Conservation (phyloP, 2,329 filamentous ascomycete species). For the Neonectria punicea region DNA sequence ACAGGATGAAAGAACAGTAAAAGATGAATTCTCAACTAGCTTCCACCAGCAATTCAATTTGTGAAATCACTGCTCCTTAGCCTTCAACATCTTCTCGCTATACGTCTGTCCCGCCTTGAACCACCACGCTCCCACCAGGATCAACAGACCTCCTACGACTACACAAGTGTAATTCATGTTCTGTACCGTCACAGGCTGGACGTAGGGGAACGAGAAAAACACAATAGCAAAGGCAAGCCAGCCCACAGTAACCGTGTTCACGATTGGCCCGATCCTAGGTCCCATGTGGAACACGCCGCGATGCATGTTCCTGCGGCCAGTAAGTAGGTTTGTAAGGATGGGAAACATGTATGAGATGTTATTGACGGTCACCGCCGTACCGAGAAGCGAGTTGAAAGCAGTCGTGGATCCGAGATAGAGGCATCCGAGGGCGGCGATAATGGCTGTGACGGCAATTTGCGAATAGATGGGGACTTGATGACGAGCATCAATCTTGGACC, state of each 20-base stretch:
- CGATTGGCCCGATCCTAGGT: constrained; percentile 43
- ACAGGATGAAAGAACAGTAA: too few relatives aligned
- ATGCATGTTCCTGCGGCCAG: constrained; percentile 51
- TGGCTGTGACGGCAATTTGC: constrained; percentile 46
- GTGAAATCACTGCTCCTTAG: constrained; percentile 41
- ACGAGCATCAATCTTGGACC: constrained; percentile 49
- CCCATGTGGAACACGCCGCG: constrained; percentile 54
- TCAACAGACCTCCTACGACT: constrained; percentile 52
- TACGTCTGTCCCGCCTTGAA: constrained; percentile 53
- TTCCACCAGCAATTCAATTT: too few relatives aligned
- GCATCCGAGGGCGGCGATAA: constrained; percentile 53
- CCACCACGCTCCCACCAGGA: constrained; percentile 55
- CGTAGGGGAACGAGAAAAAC: constrained; percentile 57
- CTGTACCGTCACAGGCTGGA: constrained; percentile 48
- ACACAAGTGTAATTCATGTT: constrained; percentile 64
- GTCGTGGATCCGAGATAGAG: constrained; percentile 56
- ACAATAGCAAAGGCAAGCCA: constrained; percentile 55
- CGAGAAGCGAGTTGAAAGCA: constrained; percentile 56
- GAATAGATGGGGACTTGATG: constrained; percentile 53
- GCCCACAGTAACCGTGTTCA: constrained; percentile 50
- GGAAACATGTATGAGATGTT: constrained; percentile 58
- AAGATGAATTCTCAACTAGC: too few relatives aligned
- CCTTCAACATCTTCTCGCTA: constrained; percentile 50
- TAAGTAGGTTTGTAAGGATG: constrained; percentile 56
- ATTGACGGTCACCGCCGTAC: constrained; percentile 54